These are phyloP conservation scores for Austroboletus festivus DNA, from an alignment of 768 basidiomycete genomes.

Conservation along the genomic window DNA sequence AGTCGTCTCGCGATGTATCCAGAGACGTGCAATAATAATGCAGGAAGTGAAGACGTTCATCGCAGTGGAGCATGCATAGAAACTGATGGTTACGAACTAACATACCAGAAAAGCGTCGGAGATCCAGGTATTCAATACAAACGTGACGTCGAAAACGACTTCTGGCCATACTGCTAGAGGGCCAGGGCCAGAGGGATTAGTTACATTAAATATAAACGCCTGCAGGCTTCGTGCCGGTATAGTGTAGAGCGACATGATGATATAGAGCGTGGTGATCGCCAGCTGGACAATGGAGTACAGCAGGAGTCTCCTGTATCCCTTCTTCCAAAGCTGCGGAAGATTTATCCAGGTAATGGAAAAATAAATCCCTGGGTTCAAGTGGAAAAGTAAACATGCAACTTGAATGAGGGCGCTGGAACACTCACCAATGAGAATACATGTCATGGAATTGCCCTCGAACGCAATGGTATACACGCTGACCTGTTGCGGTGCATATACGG, in stretches of 20 bases:
- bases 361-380: slow-evolving; percentile 5
- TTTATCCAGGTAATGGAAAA: background rate
- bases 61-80: slow-evolving; percentile 12
- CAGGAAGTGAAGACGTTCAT: slow-evolving; percentile 15
- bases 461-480: too few relatives aligned
- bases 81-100: background rate
- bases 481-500: too few relatives aligned
- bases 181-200: background rate
- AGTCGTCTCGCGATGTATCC: slow-evolving; percentile 15
- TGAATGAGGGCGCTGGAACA: too few relatives aligned
- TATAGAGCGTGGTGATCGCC: background rate
- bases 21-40: slow-evolving; percentile 15
- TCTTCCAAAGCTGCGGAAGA: background rate
- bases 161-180: background rate
- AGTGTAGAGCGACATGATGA: background rate
- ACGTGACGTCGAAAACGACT: background rate
- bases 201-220: background rate
- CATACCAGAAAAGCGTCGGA: background rate
- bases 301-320: background rate
- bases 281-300: background rate
- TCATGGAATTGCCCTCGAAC: too few relatives aligned
- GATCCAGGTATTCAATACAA: background rate
- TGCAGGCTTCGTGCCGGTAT: background rate
- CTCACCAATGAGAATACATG: too few relatives aligned
- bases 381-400: too few relatives aligned